Evolutionary conservation across 1,284 basidiomycete genomes (phyloP).

Genomic region (Lentinula novae-zelandiae): DNA sequence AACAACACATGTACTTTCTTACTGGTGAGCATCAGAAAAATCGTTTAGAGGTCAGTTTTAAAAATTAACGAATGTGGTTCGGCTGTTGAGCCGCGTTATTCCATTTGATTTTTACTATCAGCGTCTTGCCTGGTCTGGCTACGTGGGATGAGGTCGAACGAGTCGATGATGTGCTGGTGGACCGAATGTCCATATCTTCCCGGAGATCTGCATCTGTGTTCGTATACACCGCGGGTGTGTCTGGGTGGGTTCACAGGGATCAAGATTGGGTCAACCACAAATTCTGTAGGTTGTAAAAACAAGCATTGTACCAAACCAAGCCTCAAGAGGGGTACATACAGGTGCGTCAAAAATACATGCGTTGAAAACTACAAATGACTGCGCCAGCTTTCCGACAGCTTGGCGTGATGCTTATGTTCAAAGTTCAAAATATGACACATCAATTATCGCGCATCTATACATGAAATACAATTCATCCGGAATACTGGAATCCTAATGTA

Average conservation of each 20-base stretch:
- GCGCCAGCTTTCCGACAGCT: background rate
- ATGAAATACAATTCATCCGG: background rate
- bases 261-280: background rate
- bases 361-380: background rate
- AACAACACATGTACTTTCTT: too few relatives aligned
- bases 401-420: background rate
- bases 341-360: background rate
- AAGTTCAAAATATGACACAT: background rate
- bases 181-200: background rate
- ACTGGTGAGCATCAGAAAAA: too few relatives aligned
- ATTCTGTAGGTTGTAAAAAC: background rate
- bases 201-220: background rate
- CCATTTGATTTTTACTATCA: background rate
- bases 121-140: too few relatives aligned
- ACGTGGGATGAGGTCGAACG: background rate
- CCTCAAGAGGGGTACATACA: background rate
- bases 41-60: background rate
- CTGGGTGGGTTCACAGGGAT: background rate
- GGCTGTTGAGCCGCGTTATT: background rate
- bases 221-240: background rate
- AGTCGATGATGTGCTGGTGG: background rate
- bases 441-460: background rate
- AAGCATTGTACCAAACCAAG: background rate
- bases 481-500: background rate
- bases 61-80: background rate